Evolutionary conservation across 441 rosid genomes (phyloP).

Genomic region (Gossypium davidsonii): DNA sequence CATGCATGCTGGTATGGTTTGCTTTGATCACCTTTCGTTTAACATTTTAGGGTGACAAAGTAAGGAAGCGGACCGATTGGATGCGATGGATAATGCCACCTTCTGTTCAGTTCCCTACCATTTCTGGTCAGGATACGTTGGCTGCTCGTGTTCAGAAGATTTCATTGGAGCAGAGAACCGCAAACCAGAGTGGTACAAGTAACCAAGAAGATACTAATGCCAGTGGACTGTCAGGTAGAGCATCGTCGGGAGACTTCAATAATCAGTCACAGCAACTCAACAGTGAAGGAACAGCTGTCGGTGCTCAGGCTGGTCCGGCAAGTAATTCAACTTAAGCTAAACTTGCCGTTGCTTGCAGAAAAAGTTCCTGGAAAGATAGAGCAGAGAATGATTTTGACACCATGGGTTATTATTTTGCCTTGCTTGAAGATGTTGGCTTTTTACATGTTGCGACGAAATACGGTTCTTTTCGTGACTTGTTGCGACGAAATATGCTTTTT

Average conservation of each 20-base stretch:
- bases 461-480: not conserved
- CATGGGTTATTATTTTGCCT: constrained; percentile 15
- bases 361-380: constrained; percentile 11
- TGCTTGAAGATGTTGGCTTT: constrained; percentile 11
- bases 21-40: not conserved
- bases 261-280: constrained; percentile 23
- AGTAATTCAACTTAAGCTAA: constrained; percentile 18
- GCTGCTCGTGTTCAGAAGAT: constrained; percentile 29
- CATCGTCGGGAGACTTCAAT: constrained; percentile 30
- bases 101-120: constrained; percentile 24
- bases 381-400: constrained; percentile 13
- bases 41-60: constrained; percentile 50
- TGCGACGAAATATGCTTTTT: too few species aligned
- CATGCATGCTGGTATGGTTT: not conserved
- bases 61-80: constrained; percentile 68
- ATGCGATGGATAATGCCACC: constrained; percentile 51
- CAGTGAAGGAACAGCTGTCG: constrained; percentile 15
- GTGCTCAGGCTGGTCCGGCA: constrained; percentile 14
- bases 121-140: constrained; percentile 26
- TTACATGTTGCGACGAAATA: constrained; percentile 9
- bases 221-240: constrained; percentile 21
- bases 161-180: constrained; percentile 32
- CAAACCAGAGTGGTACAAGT: constrained; percentile 24
- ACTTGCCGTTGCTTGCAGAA: not conserved
- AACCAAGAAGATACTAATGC: constrained; percentile 23